These are phyloP conservation scores for Colletotrichum sp. DNA, from an alignment of 2,329 filamentous ascomycete species.

Conservation along the genomic window DNA sequence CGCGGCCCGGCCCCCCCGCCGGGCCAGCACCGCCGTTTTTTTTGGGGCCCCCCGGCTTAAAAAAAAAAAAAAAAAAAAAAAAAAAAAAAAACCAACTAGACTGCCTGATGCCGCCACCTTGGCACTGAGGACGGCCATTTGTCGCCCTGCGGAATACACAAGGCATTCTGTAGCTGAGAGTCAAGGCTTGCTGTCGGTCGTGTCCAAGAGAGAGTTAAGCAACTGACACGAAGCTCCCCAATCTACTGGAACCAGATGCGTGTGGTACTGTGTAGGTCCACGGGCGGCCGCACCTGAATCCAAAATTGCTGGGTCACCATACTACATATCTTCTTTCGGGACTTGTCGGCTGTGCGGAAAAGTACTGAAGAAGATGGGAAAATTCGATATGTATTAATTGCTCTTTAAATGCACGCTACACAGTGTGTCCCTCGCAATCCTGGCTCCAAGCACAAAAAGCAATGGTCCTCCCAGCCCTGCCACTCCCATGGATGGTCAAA, in stretches of 20 bases:
- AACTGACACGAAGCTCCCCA: background rate
- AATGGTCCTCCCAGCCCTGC: background rate
- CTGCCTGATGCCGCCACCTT: background rate
- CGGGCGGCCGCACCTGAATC: background rate
- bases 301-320: background rate
- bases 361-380: background rate
- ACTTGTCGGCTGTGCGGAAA: background rate
- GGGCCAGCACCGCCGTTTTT: no score
- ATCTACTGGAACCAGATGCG: background rate
- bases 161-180: background rate
- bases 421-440: background rate
- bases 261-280: background rate
- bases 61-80: no score
- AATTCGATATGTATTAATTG: background rate
- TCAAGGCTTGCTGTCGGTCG: background rate
- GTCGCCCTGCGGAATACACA: background rate
- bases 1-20: no score
- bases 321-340: background rate
- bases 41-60: no score
- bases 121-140: background rate
- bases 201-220: background rate
- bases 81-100: no score
- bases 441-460: background rate
- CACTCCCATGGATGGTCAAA: background rate
- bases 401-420: background rate